These are phyloP conservation scores for Aspergillus neoniger DNA, from an alignment of 2,329 filamentous ascomycete genomes.

Conservation along the genomic window DNA sequence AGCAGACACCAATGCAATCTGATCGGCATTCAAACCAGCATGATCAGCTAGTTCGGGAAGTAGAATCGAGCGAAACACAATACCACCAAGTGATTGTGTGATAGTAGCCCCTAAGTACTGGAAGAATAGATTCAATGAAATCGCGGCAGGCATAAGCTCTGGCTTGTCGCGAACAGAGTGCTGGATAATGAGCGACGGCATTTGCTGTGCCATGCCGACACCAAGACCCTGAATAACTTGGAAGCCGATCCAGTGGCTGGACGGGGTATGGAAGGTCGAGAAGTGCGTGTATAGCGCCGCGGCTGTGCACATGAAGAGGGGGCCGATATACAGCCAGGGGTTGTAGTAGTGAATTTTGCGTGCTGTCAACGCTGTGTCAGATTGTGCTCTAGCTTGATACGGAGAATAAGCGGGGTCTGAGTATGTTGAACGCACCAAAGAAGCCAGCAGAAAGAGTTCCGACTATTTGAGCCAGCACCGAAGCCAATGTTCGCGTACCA, in stretches of 20 bases:
- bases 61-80: background rate
- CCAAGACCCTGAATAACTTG: conserved; percentile 13
- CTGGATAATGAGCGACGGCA: conserved; percentile 10
- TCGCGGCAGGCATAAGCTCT: conserved; percentile 1
- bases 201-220: conserved; percentile 10
- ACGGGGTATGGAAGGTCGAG: conserved; percentile 1
- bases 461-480: background rate
- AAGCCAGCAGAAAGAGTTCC: background rate
- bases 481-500: background rate
- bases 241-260: conserved; percentile 11
- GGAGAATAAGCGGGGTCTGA: no score
- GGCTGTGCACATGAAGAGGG: conserved; percentile 8
- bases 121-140: conserved; percentile 10
- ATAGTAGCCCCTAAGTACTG: conserved; percentile 8
- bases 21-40: background rate
- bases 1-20: background rate
- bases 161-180: conserved; percentile 5
- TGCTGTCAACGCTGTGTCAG: background rate
- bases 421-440: no score
- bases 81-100: conserved; percentile 1
- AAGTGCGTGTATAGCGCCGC: conserved; percentile 8
- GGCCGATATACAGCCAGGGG: conserved; percentile 7
- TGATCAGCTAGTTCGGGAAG: background rate
- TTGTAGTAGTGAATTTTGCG: conserved; percentile 7
- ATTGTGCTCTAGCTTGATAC: no score